phyloP scores from a whole-genome alignment of 768 basidiomycete genomes.

The Rhizopogon vinicolor region DNA sequence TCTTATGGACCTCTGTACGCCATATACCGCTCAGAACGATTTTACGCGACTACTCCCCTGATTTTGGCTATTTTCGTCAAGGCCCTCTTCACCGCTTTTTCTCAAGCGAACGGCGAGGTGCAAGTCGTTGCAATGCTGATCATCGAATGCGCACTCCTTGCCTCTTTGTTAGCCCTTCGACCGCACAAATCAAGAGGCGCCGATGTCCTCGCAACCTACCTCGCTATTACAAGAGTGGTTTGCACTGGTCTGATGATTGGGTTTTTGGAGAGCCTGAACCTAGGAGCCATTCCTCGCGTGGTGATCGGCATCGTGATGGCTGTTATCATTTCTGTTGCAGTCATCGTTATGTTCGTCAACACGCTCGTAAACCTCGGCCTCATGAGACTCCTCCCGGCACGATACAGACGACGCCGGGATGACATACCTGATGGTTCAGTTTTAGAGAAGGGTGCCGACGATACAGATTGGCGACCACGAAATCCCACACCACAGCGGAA shows the following conservation, averaged over 20 bases:
- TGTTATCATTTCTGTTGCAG: slow-evolving; percentile 65
- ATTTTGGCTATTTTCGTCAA: slow-evolving; percentile 58
- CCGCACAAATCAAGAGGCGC: slow-evolving; percentile 68
- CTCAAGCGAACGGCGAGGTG: slow-evolving; percentile 52
- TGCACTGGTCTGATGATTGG: slow-evolving; percentile 71
- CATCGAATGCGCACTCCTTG: slow-evolving; percentile 59
- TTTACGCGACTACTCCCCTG: slow-evolving; percentile 60
- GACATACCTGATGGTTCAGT: slow-evolving; percentile 11
- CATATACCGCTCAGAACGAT: slow-evolving; percentile 61
- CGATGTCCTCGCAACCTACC: slow-evolving; percentile 63
- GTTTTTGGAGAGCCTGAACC: slow-evolving; percentile 60
- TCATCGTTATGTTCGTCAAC: slow-evolving; percentile 68
- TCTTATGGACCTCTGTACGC: slow-evolving; percentile 58
- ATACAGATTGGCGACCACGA: slow-evolving; percentile 30
- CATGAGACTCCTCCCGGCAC: slow-evolving; percentile 19
- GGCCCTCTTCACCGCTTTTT: slow-evolving; percentile 69
- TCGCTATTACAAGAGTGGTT: slow-evolving; percentile 64
- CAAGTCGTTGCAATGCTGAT: slow-evolving; percentile 68
- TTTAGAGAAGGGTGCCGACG: slow-evolving; percentile 25
- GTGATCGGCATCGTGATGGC: slow-evolving; percentile 74
- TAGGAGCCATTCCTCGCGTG: slow-evolving; percentile 75
- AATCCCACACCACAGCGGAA: slow-evolving; percentile 54
- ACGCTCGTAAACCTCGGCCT: slow-evolving; percentile 47
- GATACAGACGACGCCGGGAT: slow-evolving; percentile 12
- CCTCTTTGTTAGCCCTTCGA: slow-evolving; percentile 46